phyloP scores from a whole-genome alignment of 306 rosid genomes.

The Prunus mongolica region DNA sequence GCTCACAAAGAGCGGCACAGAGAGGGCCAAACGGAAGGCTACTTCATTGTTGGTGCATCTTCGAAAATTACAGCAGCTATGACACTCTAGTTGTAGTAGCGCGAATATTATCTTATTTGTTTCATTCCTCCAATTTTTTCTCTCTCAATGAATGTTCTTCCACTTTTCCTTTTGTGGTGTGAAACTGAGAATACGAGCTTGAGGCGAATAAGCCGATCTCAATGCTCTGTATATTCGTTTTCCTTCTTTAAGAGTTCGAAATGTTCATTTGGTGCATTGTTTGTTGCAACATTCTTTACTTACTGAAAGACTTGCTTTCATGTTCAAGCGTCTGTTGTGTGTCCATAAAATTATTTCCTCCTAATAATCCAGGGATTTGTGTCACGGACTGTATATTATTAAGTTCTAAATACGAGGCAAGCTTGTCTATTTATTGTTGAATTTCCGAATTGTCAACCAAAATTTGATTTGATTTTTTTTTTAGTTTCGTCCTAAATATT shows the following conservation, averaged over 20 bases:
- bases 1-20: slow-evolving; percentile 74
- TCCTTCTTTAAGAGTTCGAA: slow-evolving; percentile 38
- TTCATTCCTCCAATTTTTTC: slow-evolving; percentile 16
- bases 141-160: slow-evolving; percentile 26
- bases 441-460: too few relatives aligned
- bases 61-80: slow-evolving; percentile 55
- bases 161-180: slow-evolving; percentile 30
- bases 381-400: neutral
- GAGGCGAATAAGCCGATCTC: slow-evolving; percentile 54
- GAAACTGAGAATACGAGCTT: slow-evolving; percentile 49
- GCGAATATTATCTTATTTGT: slow-evolving; percentile 25
- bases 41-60: slow-evolving; percentile 87
- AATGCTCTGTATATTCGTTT: slow-evolving; percentile 46
- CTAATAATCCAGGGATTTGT: neutral
- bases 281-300: slow-evolving; percentile 22
- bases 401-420: too few relatives aligned
- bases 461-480: too few relatives aligned
- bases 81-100: slow-evolving; percentile 30
- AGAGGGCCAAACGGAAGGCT: slow-evolving; percentile 90
- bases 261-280: slow-evolving; percentile 42
- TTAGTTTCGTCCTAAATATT: too few relatives aligned
- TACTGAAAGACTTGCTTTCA: neutral
- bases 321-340: neutral
- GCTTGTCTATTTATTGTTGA: neutral
- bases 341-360: neutral